Conservation (phyloP, 23 red algal genomes). For the Gracilaria caudata region DNA sequence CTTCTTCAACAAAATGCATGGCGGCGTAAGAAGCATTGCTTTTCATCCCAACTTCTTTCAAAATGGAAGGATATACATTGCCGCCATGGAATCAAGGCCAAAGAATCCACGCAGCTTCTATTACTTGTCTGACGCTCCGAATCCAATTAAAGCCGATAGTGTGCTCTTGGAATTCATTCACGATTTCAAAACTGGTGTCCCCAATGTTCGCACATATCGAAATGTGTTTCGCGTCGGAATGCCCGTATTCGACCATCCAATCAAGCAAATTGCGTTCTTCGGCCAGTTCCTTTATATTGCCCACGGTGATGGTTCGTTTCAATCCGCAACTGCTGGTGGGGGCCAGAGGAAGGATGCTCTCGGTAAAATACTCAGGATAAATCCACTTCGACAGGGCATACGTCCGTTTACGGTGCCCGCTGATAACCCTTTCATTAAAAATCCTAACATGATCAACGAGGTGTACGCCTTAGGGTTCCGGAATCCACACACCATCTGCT, state of each 20-base stretch:
- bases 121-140: slow-evolving; percentile 30
- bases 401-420: slow-evolving; percentile 33
- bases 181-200: slow-evolving; percentile 6
- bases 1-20: slow-evolving; percentile 32
- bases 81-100: slow-evolving; percentile 48
- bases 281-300: slow-evolving; percentile 33
- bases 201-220: slow-evolving; percentile 19
- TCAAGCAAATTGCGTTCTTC: slow-evolving; percentile 64
- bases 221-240: slow-evolving; percentile 57
- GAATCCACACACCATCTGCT: slow-evolving; percentile 55
- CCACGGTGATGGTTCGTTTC: slow-evolving; percentile 60
- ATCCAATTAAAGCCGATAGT: slow-evolving; percentile 47
- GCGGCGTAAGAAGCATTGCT: slow-evolving; percentile 50
- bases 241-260: slow-evolving; percentile 58
- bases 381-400: slow-evolving; percentile 30
- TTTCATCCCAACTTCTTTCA: slow-evolving; percentile 52
- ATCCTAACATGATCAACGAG: slow-evolving; percentile 1
- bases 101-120: slow-evolving; percentile 19
- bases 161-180: slow-evolving; percentile 49
- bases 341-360: slow-evolving; percentile 48
- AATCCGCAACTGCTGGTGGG: slow-evolving; percentile 63
- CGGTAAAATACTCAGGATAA: slow-evolving; percentile 56
- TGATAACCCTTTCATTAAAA: slow-evolving; percentile 34
- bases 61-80: slow-evolving; percentile 47
- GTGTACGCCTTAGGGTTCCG: slow-evolving; percentile 55